Conservation (phyloP, 306 rosid species). For the Rosa rugosa region DNA sequence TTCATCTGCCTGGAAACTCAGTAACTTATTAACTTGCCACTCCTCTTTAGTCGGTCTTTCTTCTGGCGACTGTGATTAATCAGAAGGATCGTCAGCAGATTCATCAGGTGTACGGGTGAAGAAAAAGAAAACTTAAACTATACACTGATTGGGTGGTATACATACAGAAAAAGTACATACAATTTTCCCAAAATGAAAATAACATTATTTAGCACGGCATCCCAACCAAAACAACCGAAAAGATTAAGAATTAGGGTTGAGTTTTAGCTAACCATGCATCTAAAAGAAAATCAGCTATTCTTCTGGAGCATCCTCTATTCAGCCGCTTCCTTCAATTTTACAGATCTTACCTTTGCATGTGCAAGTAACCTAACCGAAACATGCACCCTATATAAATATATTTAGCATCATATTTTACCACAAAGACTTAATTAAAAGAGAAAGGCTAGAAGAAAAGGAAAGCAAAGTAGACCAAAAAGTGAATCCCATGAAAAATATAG, state of each 20-base stretch:
- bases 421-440: background rate
- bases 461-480: conserved; percentile 1
- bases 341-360: conserved; percentile 92
- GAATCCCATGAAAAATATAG: background rate
- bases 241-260: conserved; percentile 2
- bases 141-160: conserved; percentile 10
- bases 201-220: conserved; percentile 19
- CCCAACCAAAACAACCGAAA: conserved; percentile 7
- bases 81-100: conserved; percentile 49
- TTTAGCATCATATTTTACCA: background rate
- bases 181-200: conserved; percentile 5
- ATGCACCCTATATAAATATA: conserved; percentile 26
- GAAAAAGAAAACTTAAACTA: conserved; percentile 11
- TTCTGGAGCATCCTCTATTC: conserved; percentile 64
- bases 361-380: conserved; percentile 70
- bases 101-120: conserved; percentile 56
- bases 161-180: conserved; percentile 17
- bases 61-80: conserved; percentile 53
- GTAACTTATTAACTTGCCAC: conserved; percentile 89
- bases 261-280: conserved; percentile 61
- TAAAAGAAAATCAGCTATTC: conserved; percentile 84
- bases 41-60: conserved; percentile 84
- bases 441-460: background rate
- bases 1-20: conserved; percentile 84
- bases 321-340: conserved; percentile 90